These are phyloP conservation scores for Chaetoscypha palmicola DNA, from an alignment of 2,329 filamentous ascomycete genomes.

Conservation along the genomic window DNA sequence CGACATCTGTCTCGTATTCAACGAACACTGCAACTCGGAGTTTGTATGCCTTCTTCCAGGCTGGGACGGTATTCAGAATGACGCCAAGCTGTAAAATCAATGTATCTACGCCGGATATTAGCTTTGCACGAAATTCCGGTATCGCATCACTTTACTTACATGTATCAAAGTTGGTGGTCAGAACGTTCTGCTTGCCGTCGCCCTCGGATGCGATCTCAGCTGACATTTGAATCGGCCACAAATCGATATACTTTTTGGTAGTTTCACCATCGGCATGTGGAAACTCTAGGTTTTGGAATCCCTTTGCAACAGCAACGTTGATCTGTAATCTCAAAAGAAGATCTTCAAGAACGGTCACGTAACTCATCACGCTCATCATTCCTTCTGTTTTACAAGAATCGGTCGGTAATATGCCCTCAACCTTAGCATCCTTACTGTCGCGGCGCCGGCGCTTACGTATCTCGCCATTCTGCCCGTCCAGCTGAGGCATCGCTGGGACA, in stretches of 20 bases:
- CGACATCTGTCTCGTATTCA: slow-evolving; percentile 78
- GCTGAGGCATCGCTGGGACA: slow-evolving; percentile 43
- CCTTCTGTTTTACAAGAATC: slow-evolving; percentile 62
- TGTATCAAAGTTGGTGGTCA: slow-evolving; percentile 88
- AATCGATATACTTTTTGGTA: slow-evolving; percentile 71
- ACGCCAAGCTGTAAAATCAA: slow-evolving; percentile 83
- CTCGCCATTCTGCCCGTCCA: slow-evolving; percentile 26
- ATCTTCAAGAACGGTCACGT: slow-evolving; percentile 78
- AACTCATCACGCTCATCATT: slow-evolving; percentile 63
- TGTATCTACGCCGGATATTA: slow-evolving; percentile 56
- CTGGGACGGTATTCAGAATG: slow-evolving; percentile 72
- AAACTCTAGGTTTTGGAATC: slow-evolving; percentile 69
- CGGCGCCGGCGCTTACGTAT: slow-evolving; percentile 38
- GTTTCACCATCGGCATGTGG: slow-evolving; percentile 50
- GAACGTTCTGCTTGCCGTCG: slow-evolving; percentile 54
- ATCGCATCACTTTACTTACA: too few species aligned
- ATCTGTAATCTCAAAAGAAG: slow-evolving; percentile 69
- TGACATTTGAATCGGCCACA: slow-evolving; percentile 94
- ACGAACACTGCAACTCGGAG: slow-evolving; percentile 81
- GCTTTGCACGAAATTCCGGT: too few species aligned
- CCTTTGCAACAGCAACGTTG: slow-evolving; percentile 78
- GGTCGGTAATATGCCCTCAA: slow-evolving; percentile 57
- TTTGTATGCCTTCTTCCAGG: slow-evolving; percentile 68
- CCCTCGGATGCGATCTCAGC: slow-evolving; percentile 66
- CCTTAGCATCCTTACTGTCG: slow-evolving; percentile 48